Evolutionary conservation across 139 green algal species (phyloP).

Genomic region (Micractinium sp.): DNA sequence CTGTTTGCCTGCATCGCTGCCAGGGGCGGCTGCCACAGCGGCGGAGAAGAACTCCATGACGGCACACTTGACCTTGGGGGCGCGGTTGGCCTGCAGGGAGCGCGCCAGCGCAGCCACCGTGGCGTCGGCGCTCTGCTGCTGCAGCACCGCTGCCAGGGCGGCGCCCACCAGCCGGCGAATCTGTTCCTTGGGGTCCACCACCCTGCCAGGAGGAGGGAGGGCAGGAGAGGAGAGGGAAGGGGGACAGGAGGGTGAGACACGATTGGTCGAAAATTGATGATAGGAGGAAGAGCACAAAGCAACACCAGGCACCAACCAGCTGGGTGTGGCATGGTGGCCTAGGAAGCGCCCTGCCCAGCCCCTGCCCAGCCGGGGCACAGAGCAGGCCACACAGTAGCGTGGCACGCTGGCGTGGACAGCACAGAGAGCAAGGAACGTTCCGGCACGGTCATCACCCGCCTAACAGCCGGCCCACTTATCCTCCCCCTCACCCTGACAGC

Average conservation of each 20-base stretch:
- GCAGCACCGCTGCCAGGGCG: constrained; percentile 41
- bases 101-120: constrained; percentile 58
- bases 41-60: constrained; percentile 64
- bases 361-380: too few species aligned
- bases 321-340: too few species aligned
- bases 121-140: constrained; percentile 37
- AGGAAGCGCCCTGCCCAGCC: too few species aligned
- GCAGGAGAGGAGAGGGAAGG: neutral
- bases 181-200: constrained; percentile 65
- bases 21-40: neutral
- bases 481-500: neutral
- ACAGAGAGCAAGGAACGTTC: too few species aligned
- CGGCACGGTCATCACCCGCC: too few species aligned
- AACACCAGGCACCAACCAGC: too few species aligned
- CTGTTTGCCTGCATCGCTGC: neutral
- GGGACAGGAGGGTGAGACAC: neutral
- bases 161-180: constrained; percentile 40
- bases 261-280: neutral
- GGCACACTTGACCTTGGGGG: constrained; percentile 52
- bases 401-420: too few species aligned
- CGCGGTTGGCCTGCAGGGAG: constrained; percentile 49
- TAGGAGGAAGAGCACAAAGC: neutral
- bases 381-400: too few species aligned
- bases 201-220: constrained; percentile 17
- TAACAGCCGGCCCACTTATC: too few species aligned